Conservation (phyloP, 1,284 basidiomycete species). For the Chondrostereum purpureum region DNA sequence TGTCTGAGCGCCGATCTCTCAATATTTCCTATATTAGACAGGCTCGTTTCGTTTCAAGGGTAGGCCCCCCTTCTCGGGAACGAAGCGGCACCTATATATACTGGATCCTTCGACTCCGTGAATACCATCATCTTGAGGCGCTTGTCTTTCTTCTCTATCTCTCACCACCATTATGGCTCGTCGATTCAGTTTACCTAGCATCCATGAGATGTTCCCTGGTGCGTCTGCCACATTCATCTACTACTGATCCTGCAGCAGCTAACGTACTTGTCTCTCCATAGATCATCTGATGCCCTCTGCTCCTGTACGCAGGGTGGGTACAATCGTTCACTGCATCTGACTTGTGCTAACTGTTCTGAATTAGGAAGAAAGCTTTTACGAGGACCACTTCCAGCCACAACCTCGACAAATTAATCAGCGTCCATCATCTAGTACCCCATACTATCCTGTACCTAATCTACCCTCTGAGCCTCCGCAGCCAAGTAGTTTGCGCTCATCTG, state of each 20-base stretch:
- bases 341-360: neutral
- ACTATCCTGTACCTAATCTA: neutral
- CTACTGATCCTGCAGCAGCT: constrained; percentile 5
- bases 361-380: neutral
- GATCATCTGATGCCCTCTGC: constrained; percentile 21
- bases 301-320: too few species aligned
- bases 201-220: constrained; percentile 55
- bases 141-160: too few species aligned
- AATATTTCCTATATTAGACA: too few species aligned
- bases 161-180: too few species aligned
- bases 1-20: too few species aligned
- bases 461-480: constrained; percentile 1
- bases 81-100: too few species aligned
- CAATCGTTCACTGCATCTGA: neutral
- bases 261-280: constrained; percentile 6
- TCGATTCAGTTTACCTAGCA: constrained; percentile 50
- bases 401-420: neutral
- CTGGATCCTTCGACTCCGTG: too few species aligned
- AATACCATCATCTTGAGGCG: too few species aligned
- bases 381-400: neutral
- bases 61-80: too few species aligned
- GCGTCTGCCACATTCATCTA: constrained; percentile 12
- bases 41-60: too few species aligned
- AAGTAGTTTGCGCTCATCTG: too few species aligned
- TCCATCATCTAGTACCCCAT: neutral